Base-by-base conservation (phyloP, 352 stramenopile species). In the Globisporangium polare region DNA sequence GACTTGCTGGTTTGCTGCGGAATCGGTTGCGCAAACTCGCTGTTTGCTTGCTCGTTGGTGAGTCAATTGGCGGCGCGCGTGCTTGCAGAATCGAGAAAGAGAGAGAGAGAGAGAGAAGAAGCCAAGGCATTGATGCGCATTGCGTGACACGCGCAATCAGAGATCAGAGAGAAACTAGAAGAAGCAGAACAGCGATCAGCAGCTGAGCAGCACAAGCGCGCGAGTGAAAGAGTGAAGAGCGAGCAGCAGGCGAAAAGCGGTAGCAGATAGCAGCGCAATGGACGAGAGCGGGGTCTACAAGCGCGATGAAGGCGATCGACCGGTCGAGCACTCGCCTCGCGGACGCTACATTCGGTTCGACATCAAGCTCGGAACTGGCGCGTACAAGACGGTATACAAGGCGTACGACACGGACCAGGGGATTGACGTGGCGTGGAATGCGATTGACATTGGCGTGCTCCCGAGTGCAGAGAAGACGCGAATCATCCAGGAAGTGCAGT, bases 341-440 rank as follows among this genome's bases (percentile, higher is more conserved):
- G 86, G 81, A 1, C 80, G 84, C 27, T 94, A 94, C 71, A 91
- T 94, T 62, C 86, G 86, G 53, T 94, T 94, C 58, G 83, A 94
- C 62, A 87, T 90, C 58, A 80, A 81, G n/a, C 68, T 94, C 20
- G 86, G 86, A 59, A 90, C 75, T 22, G 86, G 86, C 52, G 86
- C 89, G 43, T 96, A 96, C 75, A 96, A 96, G 70, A 92, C 86
- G 8, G 87, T 96, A 39, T 98, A 96, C 69, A 95, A 96, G 67
- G 91, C 88, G 17, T 99, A 99, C 76, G 97, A 99, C 74, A 99
- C 96, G 24, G 95, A 98, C 64, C 95, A 99, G 71, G 97, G 97
- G 53, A 98, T 99, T 62, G 96, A 99, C 71, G 97, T 99, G 58
- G 97, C 97, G 15, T 99, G 97, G 97, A 99, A 99, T 66, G 93